Conservation (phyloP, 768 basidiomycete genomes). For the Phylloporus arenicola region DNA sequence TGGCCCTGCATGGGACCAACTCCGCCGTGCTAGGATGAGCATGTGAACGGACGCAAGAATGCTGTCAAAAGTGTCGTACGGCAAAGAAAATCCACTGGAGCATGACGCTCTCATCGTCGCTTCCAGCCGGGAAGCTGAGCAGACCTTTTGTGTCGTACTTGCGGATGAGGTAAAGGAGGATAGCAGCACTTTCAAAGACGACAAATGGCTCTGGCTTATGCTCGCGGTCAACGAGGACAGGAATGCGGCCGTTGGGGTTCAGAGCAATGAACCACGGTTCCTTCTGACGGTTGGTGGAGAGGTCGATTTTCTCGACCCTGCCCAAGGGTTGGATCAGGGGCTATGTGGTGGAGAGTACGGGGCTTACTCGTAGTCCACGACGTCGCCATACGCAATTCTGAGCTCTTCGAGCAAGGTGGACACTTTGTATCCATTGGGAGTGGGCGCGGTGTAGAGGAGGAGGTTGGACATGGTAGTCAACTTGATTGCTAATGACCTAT, state of each 20-base stretch:
- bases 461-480: slow-evolving; percentile 21
- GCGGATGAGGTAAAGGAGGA: slow-evolving; percentile 76
- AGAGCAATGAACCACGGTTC: slow-evolving; percentile 72
- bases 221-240: slow-evolving; percentile 56
- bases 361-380: slow-evolving; percentile 47
- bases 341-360: background rate
- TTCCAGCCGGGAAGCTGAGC: slow-evolving; percentile 60
- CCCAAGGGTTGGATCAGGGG: background rate
- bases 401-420: slow-evolving; percentile 62
- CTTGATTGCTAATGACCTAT: background rate
- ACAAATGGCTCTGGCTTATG: slow-evolving; percentile 49
- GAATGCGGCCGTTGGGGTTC: slow-evolving; percentile 73
- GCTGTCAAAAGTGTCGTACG: slow-evolving; percentile 28
- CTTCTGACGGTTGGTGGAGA: slow-evolving; percentile 70
- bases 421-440: slow-evolving; percentile 53
- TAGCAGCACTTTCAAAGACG: slow-evolving; percentile 77
- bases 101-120: slow-evolving; percentile 61
- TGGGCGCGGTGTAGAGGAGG: slow-evolving; percentile 37
- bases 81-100: slow-evolving; percentile 88
- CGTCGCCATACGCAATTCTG: slow-evolving; percentile 43
- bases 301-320: slow-evolving; percentile 50
- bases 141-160: slow-evolving; percentile 74
- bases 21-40: slow-evolving; percentile 57
- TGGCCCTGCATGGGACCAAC: slow-evolving; percentile 89
- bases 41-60: background rate